These are phyloP conservation scores for Volvox africanus DNA, from an alignment of 139 green algal genomes.

Conservation along the genomic window DNA sequence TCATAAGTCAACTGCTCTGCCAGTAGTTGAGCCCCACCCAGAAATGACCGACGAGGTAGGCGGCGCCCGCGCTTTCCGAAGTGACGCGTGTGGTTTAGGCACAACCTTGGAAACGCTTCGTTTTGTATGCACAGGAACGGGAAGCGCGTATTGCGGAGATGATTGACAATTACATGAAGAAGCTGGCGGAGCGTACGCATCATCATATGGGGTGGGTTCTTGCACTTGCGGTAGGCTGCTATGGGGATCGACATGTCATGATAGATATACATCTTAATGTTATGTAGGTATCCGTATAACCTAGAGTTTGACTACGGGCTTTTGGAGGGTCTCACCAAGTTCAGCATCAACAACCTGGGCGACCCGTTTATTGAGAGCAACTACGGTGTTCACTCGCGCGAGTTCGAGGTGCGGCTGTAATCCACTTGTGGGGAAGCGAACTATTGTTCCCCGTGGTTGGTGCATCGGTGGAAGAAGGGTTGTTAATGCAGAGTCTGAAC, in stretches of 20 bases:
- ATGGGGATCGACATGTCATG: neutral
- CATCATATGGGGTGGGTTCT: conserved; percentile 87
- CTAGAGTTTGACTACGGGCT: conserved; percentile 98
- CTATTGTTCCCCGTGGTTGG: no score
- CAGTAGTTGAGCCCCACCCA: conserved; percentile 71
- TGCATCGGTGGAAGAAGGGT: no score
- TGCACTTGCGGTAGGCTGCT: neutral
- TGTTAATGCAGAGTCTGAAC: no score
- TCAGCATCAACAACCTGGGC: conserved; percentile 98
- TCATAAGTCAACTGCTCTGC: conserved; percentile 71
- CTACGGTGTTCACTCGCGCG: conserved; percentile 94
- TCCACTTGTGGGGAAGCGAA: neutral
- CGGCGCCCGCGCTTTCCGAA: neutral
- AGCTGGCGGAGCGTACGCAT: conserved; percentile 82
- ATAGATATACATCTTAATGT: neutral
- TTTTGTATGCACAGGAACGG: conserved; percentile 70
- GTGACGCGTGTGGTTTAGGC: neutral
- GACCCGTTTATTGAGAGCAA: conserved; percentile 98
- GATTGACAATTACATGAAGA: conserved; percentile 85
- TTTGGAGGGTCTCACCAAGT: conserved; percentile 88
- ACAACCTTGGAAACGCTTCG: neutral
- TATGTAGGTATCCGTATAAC: conserved; percentile 96
- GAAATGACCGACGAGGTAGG: conserved; percentile 69
- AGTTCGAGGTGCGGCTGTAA: conserved; percentile 81
- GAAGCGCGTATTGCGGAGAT: conserved; percentile 73